phyloP scores from a whole-genome alignment of 805 yeast species.

The Candida yuanshanica region DNA sequence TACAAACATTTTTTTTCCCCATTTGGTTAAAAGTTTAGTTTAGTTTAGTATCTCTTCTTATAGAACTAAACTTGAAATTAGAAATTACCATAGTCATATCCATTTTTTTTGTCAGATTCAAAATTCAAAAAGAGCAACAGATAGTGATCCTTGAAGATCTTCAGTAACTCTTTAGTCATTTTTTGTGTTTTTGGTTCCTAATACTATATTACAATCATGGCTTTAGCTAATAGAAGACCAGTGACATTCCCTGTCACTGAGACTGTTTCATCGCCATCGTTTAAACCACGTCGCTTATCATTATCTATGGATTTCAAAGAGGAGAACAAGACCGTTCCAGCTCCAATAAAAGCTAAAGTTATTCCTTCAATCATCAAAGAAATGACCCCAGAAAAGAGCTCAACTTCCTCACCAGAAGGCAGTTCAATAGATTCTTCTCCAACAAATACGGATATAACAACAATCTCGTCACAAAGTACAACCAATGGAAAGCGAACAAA shows the following conservation, averaged over 20 bases:
- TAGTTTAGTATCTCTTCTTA: no score
- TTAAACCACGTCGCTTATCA: conserved; percentile 26
- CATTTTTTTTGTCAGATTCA: no score
- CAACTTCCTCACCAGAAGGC: conserved; percentile 21
- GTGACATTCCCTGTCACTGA: conserved; percentile 42
- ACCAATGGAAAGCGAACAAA: conserved; percentile 4
- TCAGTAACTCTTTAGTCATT: conserved; percentile 22
- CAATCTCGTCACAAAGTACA: conserved; percentile 11
- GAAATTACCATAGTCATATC: no score
- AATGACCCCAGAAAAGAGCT: conserved; percentile 21
- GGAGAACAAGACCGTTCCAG: not conserved
- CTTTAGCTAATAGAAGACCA: conserved; percentile 64
- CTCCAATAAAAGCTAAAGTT: not conserved
- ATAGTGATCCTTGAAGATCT: conserved; percentile 23
- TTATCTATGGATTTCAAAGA: conserved; percentile 14
- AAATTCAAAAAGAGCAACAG: no score
- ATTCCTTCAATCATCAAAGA: conserved; percentile 15
- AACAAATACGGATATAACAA: conserved; percentile 16
- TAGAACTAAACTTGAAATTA: not conserved
- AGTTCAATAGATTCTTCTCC: conserved; percentile 21
- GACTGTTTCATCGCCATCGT: conserved; percentile 22
- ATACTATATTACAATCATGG: conserved; percentile 33
- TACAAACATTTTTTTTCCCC: no score
- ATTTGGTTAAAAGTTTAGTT: not conserved
- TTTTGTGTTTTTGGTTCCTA: not conserved